Evolutionary conservation across 129 eudicot species (phyloP).

Genomic region (Tagetes erecta): DNA sequence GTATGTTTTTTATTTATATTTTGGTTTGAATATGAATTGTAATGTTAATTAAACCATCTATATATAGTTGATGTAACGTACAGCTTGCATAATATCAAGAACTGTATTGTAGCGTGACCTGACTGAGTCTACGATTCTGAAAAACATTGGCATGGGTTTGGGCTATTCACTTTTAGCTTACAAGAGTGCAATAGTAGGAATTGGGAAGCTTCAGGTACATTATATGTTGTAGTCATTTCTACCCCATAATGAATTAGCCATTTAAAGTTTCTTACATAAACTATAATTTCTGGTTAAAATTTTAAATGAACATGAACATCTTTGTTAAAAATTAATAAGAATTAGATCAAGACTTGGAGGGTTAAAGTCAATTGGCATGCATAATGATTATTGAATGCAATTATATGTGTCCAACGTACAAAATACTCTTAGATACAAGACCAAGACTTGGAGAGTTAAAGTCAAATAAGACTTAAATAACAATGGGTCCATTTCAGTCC

Average conservation of each 20-base stretch:
- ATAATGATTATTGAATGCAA: neutral
- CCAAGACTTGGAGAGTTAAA: slow-evolving; percentile 20
- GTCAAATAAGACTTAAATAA: neutral
- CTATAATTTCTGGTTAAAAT: neutral
- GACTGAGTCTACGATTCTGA: slow-evolving; percentile 84
- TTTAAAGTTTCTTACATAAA: neutral
- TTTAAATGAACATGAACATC: neutral
- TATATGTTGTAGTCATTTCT: no score
- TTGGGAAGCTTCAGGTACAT: slow-evolving; percentile 74
- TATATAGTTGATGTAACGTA: neutral
- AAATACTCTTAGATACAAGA: slow-evolving; percentile 8
- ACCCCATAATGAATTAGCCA: neutral
- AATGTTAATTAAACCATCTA: neutral
- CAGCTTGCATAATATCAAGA: slow-evolving; percentile 6
- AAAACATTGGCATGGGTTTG: slow-evolving; percentile 80
- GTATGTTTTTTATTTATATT: slow-evolving; percentile 33
- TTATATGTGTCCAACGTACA: neutral
- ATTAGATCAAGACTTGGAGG: slow-evolving; percentile 37
- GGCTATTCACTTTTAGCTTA: slow-evolving; percentile 83
- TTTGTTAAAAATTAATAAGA: neutral
- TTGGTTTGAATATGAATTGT: neutral
- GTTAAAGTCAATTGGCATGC: neutral
- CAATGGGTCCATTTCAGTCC: slow-evolving; percentile 11
- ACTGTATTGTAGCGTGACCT: slow-evolving; percentile 56
- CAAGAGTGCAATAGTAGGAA: slow-evolving; percentile 73